Base-by-base conservation (phyloP, 345 rosid genomes). In the Viola odorata region DNA sequence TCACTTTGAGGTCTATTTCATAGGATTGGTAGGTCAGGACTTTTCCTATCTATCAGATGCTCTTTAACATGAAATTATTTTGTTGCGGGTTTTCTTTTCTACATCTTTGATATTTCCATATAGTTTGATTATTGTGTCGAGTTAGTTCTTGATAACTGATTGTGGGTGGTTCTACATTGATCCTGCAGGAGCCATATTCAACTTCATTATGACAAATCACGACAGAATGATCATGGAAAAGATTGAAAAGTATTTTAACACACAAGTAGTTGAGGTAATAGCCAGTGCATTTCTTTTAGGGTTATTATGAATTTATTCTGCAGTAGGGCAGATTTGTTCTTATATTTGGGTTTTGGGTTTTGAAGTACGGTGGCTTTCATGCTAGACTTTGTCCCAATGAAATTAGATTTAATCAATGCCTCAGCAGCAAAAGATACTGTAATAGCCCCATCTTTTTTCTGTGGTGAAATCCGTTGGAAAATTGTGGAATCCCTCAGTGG, bases 1-100 rank as follows among this genome's bases (percentile, higher is more conserved):
- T 59, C 80, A 94, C 67, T 94, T 58, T 69, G 99, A 94, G 78
- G 91, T 83, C 37, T 94, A 94, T 77, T 94, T 77, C 99, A 90
- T 73, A 86, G 99, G 70, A 88, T 94, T 62, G 99, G 99, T 53
- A 82, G 99, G 64, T 96, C 97, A 40, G 99, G 99, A 49, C 89
- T 37, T 8, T 41, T 37, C 6, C 12, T 13, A 5, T 49, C 14
- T 16, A 9, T 51, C 8, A 15, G 55, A 51, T 51, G 32, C 11
- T n/a, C 32, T 51, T 51, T 17, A 12, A 15, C 16, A n/a, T 50
- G 14, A 36, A 6, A 38, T 51, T 60, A 1, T 17, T 40, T 0
- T 60, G 37, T 41, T 15, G 41, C 7, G 12, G 9, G 7, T 23
- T 23, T 23, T 23, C 32, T 1, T 23, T 23, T 23, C 32, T 23